Conservation (phyloP, 257 asterid species). For the Penstemon davidsonii region DNA sequence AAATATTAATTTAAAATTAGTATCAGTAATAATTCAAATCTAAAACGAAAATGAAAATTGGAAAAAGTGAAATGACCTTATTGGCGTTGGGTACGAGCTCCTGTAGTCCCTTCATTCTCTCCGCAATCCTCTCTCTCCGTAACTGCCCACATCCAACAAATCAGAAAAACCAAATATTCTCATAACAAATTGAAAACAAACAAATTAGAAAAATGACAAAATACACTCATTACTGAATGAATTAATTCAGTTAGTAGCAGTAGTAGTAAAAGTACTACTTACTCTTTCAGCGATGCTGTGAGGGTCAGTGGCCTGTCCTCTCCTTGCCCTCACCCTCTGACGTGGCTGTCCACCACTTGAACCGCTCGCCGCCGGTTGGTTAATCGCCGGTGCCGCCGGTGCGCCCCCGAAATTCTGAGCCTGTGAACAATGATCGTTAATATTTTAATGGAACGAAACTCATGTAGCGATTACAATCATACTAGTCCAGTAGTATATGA, state of each 20-base stretch:
- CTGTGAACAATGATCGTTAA: slow-evolving; percentile 31
- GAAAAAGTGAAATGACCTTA: slow-evolving; percentile 51
- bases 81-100: slow-evolving; percentile 93
- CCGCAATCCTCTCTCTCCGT: slow-evolving; percentile 98
- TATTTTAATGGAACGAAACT: not conserved
- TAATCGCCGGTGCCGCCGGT: slow-evolving; percentile 38
- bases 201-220: slow-evolving; percentile 27
- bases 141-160: slow-evolving; percentile 54
- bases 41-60: not conserved
- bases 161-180: slow-evolving; percentile 12
- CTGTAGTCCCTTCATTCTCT: slow-evolving; percentile 94
- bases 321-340: slow-evolving; percentile 90
- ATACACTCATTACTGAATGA: slow-evolving; percentile 2
- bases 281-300: slow-evolving; percentile 98
- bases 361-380: slow-evolving; percentile 60
- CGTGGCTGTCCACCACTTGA: slow-evolving; percentile 77
- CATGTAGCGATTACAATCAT: too few relatives aligned
- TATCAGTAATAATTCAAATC: slow-evolving; percentile 6
- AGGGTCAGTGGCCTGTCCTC: slow-evolving; percentile 99
- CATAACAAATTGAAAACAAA: slow-evolving; percentile 9
- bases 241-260: slow-evolving; percentile 7
- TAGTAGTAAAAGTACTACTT: slow-evolving; percentile 29
- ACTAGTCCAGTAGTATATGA: not conserved
- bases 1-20: slow-evolving; percentile 8
- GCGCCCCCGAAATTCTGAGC: slow-evolving; percentile 48